These are phyloP conservation scores for Vickermania spadyakhi DNA, from an alignment of 208 protist species.

Conservation along the genomic window DNA sequence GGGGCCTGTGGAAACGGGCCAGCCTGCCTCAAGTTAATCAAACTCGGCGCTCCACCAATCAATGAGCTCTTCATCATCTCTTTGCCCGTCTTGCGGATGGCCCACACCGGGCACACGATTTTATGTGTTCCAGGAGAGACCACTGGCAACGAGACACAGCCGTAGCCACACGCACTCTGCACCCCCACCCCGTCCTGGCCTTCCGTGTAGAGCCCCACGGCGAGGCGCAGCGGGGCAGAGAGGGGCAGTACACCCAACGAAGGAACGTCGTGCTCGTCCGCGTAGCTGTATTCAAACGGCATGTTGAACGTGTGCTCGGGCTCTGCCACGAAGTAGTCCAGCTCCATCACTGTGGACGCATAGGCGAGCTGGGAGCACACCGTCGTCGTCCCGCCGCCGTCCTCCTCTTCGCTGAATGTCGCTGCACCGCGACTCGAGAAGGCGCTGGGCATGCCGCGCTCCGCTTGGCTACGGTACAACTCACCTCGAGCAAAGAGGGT, in stretches of 20 bases:
- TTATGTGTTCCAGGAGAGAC: slow-evolving; percentile 31
- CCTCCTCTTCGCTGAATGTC: not conserved
- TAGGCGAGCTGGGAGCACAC: slow-evolving; percentile 60
- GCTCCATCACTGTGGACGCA: slow-evolving; percentile 18
- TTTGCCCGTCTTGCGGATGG: slow-evolving; percentile 32
- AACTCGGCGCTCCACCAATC: slow-evolving; percentile 44
- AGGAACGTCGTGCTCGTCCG: slow-evolving; percentile 5
- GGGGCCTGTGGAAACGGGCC: slow-evolving; percentile 9
- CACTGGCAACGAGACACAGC: slow-evolving; percentile 34
- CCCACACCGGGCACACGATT: slow-evolving; percentile 36
- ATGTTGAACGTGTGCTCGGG: slow-evolving; percentile 60
- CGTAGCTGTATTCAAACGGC: slow-evolving; percentile 45
- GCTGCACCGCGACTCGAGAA: not conserved
- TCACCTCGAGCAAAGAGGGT: slow-evolving; percentile 46
- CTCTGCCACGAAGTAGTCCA: slow-evolving; percentile 30
- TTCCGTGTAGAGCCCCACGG: slow-evolving; percentile 47
- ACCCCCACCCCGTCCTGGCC: slow-evolving; percentile 21
- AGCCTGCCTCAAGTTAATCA: slow-evolving; percentile 37
- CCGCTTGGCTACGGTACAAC: slow-evolving; percentile 4
- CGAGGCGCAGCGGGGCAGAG: slow-evolving; percentile 31
- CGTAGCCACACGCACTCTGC: slow-evolving; percentile 58
- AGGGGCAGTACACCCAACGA: slow-evolving; percentile 1
- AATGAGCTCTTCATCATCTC: slow-evolving; percentile 49
- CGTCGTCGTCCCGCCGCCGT: not conserved
- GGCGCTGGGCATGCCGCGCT: not conserved